These are phyloP conservation scores for Tetrapyrgos nigripes DNA, from an alignment of 1,284 basidiomycete genomes.

Conservation along the genomic window DNA sequence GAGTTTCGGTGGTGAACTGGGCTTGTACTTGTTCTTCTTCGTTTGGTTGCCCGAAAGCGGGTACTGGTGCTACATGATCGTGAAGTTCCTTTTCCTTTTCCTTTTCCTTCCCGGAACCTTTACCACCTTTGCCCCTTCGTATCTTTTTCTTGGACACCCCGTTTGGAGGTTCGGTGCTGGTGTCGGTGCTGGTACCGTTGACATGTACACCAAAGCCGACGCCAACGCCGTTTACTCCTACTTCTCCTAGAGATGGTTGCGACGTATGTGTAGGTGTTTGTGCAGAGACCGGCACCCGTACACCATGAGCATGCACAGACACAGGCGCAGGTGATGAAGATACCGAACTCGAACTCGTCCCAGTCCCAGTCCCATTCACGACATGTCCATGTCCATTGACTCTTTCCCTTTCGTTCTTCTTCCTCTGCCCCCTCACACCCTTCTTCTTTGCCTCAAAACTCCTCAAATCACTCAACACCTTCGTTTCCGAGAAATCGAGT, in stretches of 20 bases:
- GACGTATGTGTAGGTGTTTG: not conserved
- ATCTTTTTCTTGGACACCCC: not conserved
- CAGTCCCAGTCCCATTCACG: too few relatives aligned
- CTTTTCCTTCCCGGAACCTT: not conserved
- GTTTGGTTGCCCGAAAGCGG: too few relatives aligned
- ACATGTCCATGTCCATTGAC: not conserved
- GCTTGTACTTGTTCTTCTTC: too few relatives aligned
- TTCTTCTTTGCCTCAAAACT: conserved; percentile 13
- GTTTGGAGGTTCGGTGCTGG: too few relatives aligned
- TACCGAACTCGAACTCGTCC: not conserved
- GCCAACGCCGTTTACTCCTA: not conserved
- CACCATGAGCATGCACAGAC: too few relatives aligned
- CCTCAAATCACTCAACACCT: conserved; percentile 14
- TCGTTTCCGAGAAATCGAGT: conserved; percentile 21
- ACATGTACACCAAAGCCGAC: not conserved
- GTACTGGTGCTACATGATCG: not conserved
- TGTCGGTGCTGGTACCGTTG: not conserved
- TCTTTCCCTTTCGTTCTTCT: not conserved
- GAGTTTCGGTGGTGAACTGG: too few relatives aligned
- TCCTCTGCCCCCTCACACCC: conserved; percentile 7
- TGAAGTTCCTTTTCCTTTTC: not conserved
- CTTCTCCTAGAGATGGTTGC: too few relatives aligned
- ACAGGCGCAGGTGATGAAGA: not conserved
- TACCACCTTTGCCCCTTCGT: not conserved
- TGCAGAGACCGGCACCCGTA: not conserved